Evolutionary conservation across 2,329 filamentous ascomycete species (phyloP).

Genomic region (Pleomassaria siparia): DNA sequence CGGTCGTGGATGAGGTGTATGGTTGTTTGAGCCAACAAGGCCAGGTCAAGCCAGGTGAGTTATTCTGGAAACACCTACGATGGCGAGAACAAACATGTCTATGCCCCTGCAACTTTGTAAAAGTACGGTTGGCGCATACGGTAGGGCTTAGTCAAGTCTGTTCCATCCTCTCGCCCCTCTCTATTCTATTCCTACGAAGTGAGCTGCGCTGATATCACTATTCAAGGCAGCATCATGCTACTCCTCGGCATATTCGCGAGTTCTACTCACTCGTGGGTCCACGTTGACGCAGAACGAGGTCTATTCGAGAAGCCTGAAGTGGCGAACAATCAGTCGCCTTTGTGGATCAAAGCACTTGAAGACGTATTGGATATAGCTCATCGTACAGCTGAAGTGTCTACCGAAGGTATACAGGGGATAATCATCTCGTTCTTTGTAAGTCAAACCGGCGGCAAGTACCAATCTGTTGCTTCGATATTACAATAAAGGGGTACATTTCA

Average conservation of each 20-base stretch:
- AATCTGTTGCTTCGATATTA: too few relatives aligned
- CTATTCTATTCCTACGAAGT: too few relatives aligned
- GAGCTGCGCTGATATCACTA: too few relatives aligned
- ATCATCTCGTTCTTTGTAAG: constrained; percentile 38
- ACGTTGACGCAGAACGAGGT: background rate
- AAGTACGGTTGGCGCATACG: too few relatives aligned
- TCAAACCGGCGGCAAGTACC: too few relatives aligned
- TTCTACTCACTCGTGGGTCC: constrained; percentile 36
- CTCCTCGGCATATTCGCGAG: constrained; percentile 38
- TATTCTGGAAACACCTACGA: too few relatives aligned
- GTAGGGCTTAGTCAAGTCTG: too few relatives aligned
- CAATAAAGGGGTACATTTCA: too few relatives aligned
- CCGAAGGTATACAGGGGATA: constrained; percentile 43
- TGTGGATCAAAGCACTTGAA: constrained; percentile 35
- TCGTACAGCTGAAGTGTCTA: constrained; percentile 14
- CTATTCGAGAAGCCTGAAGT: constrained; percentile 6
- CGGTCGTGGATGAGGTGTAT: constrained; percentile 33
- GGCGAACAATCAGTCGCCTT: constrained; percentile 28
- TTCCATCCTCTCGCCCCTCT: too few relatives aligned
- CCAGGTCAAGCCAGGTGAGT: constrained; percentile 13
- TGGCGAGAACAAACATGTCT: too few relatives aligned
- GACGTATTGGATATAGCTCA: constrained; percentile 39
- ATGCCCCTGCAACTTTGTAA: too few relatives aligned
- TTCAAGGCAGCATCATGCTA: constrained; percentile 29
- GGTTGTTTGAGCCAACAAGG: constrained; percentile 9